Percentiles rank a stretch among this genome's conserved stretches.
Conservation (phyloP, 176 grass and related monocot genomes). For the Oryza australiensis region DNA sequence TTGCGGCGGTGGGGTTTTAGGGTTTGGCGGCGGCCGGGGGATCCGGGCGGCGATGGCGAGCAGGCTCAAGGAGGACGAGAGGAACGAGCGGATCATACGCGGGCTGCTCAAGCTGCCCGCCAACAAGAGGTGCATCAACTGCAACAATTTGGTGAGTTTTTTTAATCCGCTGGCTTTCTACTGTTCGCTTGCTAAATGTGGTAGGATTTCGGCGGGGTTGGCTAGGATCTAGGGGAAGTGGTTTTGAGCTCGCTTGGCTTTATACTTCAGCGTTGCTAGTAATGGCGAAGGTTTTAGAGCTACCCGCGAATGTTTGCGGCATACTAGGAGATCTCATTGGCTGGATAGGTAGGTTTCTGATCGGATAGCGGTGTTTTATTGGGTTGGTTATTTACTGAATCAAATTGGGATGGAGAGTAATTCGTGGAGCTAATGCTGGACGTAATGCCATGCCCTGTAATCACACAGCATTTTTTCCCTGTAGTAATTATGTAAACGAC, state of each 20-base stretch:
- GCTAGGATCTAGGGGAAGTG: neutral
- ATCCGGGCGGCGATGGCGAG: constrained; percentile 56
- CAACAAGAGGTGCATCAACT: constrained; percentile 97
- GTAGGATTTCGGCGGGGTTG: constrained; percentile 3
- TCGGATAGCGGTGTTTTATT: neutral
- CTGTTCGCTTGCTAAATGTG: constrained; percentile 29
- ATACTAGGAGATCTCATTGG: neutral
- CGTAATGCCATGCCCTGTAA: neutral
- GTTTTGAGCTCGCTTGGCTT: constrained; percentile 9
- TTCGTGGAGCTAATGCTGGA: neutral
- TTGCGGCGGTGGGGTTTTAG: constrained; percentile 19
- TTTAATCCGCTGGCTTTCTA: neutral
- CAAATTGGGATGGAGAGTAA: neutral
- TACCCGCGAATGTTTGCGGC: neutral
- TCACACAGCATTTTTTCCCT: neutral
- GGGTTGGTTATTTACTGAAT: neutral
- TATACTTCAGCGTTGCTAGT: neutral
- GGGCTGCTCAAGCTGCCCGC: constrained; percentile 90
- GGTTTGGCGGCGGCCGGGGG: constrained; percentile 13
- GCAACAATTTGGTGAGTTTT: constrained; percentile 86
- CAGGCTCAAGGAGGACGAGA: constrained; percentile 92
- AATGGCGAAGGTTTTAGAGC: constrained; percentile 1
- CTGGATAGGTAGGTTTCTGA: neutral
- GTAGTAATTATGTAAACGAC: neutral
- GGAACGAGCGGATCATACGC: constrained; percentile 93